Evolutionary conservation across 805 yeast genomes (phyloP), one percentile per base, ranked within the genome.

Genomic region (Candida hungchunana): DNA sequence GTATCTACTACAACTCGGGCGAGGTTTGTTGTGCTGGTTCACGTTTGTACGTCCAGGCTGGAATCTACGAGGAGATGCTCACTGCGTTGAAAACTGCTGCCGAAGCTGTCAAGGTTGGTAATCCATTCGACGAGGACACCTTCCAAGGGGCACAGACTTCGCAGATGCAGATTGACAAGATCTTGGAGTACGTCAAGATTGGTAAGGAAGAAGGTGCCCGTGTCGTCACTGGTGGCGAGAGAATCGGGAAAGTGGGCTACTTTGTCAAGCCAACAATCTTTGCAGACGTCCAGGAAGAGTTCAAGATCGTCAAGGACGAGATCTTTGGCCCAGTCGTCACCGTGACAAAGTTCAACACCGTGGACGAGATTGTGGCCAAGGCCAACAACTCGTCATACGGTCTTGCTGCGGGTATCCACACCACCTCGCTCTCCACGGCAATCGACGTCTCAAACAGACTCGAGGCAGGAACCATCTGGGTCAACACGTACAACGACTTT

Each of bases 1-100:
- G 95, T 65, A 84, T 86, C 47, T 78, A 79, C 67, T 83, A 72
- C 73, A 87, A 87, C 67, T 79, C 94, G 39, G 96, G 96, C 67
- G 95, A 87, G 66, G 89, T 84, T 41, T 87, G 96, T 67, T 82
- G 90, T 66, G 90, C 95, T 18, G 93, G 94, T 59, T 87, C 94
- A 45, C 80, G 96, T 62, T 74, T 85, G 44, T 85, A 82, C 63
- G 79, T 86, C 42, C 88, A 85, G 62, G 82, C 75, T 46, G 76
- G 73, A 34, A 67, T 82, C 51, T 82, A 82, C 65, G 85, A 81
- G 47, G 68, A 71, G 49, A 72, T 86, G 50, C 62, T 82, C 35
- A 67, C 66, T 42, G 76, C 74, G 51, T 78, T 82, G 47, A 70
- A 66, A 51, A 46, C 50, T 9, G 71, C 70, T 34, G 63, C 68